Evolutionary conservation across 1,284 basidiomycete genomes (phyloP).

Genomic region (Cerrena zonata): DNA sequence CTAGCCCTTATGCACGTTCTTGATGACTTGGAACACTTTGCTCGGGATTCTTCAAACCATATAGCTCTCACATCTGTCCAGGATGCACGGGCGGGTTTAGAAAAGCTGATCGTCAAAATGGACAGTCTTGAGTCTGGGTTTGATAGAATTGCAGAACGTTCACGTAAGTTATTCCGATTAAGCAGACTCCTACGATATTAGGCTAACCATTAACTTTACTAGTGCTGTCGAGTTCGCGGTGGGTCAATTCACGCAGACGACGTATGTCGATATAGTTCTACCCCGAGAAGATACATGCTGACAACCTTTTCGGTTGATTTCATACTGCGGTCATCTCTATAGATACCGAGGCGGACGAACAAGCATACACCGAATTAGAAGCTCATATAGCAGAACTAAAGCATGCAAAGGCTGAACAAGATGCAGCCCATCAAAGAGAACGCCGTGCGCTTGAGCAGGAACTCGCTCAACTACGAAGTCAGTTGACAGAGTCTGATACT

Average conservation of each 20-base stretch:
- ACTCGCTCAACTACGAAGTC: constrained; percentile 44
- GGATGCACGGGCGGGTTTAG: constrained; percentile 55
- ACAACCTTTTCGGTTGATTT: too few relatives aligned
- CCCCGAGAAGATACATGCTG: neutral
- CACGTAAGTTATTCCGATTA: constrained; percentile 42
- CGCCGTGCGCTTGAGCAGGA: constrained; percentile 48
- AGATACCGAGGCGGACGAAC: constrained; percentile 67
- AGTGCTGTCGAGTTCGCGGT: constrained; percentile 71
- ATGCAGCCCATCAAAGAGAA: constrained; percentile 50
- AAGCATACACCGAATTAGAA: constrained; percentile 62
- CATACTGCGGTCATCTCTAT: neutral
- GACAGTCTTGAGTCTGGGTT: constrained; percentile 71
- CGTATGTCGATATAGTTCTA: constrained; percentile 40
- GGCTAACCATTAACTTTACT: neutral
- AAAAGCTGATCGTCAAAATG: constrained; percentile 69
- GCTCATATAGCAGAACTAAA: constrained; percentile 55
- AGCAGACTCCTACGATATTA: neutral
- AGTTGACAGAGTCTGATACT: constrained; percentile 36
- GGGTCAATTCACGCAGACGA: constrained; percentile 60
- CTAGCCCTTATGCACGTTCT: constrained; percentile 59
- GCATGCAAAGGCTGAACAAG: constrained; percentile 48
- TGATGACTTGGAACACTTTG: constrained; percentile 58
- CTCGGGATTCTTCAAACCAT: constrained; percentile 38
- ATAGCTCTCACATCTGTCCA: constrained; percentile 51
- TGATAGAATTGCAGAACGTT: constrained; percentile 74